These are phyloP conservation scores for Epichloe sylvatica DNA, from an alignment of 2,329 filamentous ascomycete genomes.

Conservation along the genomic window DNA sequence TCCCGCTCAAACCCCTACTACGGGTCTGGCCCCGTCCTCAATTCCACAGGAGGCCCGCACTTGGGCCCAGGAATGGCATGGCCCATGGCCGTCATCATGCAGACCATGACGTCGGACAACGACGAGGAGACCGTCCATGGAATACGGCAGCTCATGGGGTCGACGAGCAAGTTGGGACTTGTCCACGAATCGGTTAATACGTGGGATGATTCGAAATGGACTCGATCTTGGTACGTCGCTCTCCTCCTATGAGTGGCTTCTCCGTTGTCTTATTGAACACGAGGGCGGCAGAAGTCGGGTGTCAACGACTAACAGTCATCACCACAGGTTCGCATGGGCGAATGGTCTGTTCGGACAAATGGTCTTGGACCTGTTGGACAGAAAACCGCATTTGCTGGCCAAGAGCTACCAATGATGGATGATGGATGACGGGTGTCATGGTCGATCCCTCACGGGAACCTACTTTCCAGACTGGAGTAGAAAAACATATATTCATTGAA, in stretches of 20 bases:
- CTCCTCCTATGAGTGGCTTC: neutral
- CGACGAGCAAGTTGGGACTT: constrained; percentile 58
- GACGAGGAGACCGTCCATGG: constrained; percentile 59
- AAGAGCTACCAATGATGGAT: constrained; percentile 30
- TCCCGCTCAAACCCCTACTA: constrained; percentile 61
- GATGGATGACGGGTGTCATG: neutral
- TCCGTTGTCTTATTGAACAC: neutral
- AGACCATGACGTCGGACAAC: constrained; percentile 63
- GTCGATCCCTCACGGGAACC: no score
- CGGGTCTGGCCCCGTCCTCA: constrained; percentile 37
- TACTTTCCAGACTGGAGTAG: no score
- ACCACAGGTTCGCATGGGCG: constrained; percentile 67
- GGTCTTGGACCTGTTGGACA: constrained; percentile 57
- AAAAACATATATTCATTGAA: no score
- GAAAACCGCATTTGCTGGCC: constrained; percentile 53
- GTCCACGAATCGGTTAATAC: constrained; percentile 52
- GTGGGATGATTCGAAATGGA: constrained; percentile 19
- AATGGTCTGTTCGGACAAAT: constrained; percentile 81
- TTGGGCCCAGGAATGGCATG: constrained; percentile 57
- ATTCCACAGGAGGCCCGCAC: constrained; percentile 38
- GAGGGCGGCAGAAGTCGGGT: no score
- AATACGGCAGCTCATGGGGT: constrained; percentile 50
- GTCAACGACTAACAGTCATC: no score
- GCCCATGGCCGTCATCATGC: constrained; percentile 75
- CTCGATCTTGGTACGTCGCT: constrained; percentile 20